Evolutionary conservation across 2,329 filamentous ascomycete genomes (phyloP).

Genomic region (Xylaria sp.): DNA sequence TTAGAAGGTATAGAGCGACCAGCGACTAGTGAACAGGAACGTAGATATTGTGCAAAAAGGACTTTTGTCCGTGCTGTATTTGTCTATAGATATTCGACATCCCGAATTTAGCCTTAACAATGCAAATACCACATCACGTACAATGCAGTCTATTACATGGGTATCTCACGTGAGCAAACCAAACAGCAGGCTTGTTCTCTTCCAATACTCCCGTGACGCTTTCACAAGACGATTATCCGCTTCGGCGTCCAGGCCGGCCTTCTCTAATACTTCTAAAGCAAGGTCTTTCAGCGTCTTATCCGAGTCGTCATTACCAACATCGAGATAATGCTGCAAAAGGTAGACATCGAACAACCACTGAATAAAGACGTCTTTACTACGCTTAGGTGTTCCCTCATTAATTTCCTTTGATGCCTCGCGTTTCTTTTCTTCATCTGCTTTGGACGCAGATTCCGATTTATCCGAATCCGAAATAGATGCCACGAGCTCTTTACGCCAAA

Average conservation of each 20-base stretch:
- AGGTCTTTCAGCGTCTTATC: conserved; percentile 55
- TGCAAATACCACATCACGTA: conserved; percentile 8
- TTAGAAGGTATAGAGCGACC: background rate
- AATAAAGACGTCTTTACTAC: conserved; percentile 59
- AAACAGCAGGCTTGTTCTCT: conserved; percentile 83
- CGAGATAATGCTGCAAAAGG: conserved; percentile 60
- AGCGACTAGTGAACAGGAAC: background rate
- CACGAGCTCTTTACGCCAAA: conserved; percentile 59
- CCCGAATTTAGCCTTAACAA: conserved; percentile 2
- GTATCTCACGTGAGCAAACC: conserved; percentile 69
- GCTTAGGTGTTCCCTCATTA: conserved; percentile 35
- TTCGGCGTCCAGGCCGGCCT: conserved; percentile 60
- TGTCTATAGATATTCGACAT: conserved; percentile 3
- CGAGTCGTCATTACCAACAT: conserved; percentile 38
- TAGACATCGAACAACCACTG: conserved; percentile 72
- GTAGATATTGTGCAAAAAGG: background rate
- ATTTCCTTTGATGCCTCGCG: conserved; percentile 14
- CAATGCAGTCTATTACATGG: conserved; percentile 15
- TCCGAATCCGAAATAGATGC: conserved; percentile 39
- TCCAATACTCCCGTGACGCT: conserved; percentile 80
- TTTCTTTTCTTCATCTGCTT: conserved; percentile 22
- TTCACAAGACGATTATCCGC: conserved; percentile 66
- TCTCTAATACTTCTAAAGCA: conserved; percentile 56
- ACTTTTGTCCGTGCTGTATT: background rate
- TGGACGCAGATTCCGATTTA: conserved; percentile 34